phyloP scores from a whole-genome alignment of 1,139 yeast species.

The Kurtzmaniella quercitrusa region DNA sequence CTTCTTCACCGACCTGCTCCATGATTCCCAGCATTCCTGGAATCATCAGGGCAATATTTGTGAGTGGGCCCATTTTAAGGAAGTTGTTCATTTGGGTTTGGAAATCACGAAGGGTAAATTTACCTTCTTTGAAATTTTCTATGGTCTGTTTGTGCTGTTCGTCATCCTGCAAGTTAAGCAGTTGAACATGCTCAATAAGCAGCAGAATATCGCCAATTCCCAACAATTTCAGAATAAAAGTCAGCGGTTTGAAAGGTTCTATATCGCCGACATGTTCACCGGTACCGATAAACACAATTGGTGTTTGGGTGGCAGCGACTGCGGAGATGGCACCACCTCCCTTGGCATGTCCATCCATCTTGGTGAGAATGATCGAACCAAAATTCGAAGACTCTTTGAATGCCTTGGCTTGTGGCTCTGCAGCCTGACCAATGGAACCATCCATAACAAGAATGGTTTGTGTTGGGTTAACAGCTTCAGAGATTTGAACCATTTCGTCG shows the following conservation, averaged over 20 bases:
- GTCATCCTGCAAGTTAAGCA: constrained; percentile 72
- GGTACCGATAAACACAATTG: constrained; percentile 95
- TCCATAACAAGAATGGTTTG: constrained; percentile 98
- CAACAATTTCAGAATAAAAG: constrained; percentile 81
- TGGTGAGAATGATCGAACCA: constrained; percentile 92
- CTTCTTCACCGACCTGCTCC: constrained; percentile 88
- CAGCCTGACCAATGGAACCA: constrained; percentile 98
- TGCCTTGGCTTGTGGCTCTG: constrained; percentile 91
- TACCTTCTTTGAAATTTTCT: constrained; percentile 93
- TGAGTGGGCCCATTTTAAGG: constrained; percentile 93
- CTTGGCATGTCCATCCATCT: constrained; percentile 98
- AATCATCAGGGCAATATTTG: constrained; percentile 92
- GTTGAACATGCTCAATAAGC: constrained; percentile 87
- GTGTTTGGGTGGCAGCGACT: constrained; percentile 94
- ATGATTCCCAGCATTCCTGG: constrained; percentile 89
- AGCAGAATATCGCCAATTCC: constrained; percentile 97
- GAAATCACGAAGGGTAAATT: constrained; percentile 85
- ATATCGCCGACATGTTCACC: constrained; percentile 96
- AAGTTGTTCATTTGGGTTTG: constrained; percentile 95
- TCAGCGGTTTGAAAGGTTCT: constrained; percentile 86
- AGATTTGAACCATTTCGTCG: constrained; percentile 91
- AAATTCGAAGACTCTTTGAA: constrained; percentile 90
- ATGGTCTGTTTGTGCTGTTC: constrained; percentile 77
- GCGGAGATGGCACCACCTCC: constrained; percentile 99
- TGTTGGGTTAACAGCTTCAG: constrained; percentile 79